These are phyloP conservation scores for Linanthus parryae DNA, from an alignment of 148 eudicot species.

Conservation along the genomic window DNA sequence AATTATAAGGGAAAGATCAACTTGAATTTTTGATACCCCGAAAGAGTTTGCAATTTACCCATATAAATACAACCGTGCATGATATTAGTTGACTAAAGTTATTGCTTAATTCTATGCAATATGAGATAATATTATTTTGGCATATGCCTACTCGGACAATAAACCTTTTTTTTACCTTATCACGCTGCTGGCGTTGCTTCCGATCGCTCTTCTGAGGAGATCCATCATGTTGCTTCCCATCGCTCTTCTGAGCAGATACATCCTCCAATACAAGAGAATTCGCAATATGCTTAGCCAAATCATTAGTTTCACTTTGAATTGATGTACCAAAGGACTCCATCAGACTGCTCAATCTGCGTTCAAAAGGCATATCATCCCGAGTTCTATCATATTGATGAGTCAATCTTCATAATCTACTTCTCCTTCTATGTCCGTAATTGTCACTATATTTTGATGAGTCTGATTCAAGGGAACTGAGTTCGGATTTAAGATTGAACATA, in stretches of 20 bases:
- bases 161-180: constrained; percentile 52
- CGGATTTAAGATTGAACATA: too few relatives aligned
- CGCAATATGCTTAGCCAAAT: constrained; percentile 45
- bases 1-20: constrained; percentile 80
- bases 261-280: constrained; percentile 47
- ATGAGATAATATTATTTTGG: too few relatives aligned
- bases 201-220: constrained; percentile 34
- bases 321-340: constrained; percentile 44
- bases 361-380: constrained; percentile 12
- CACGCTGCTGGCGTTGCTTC: constrained; percentile 50
- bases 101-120: too few relatives aligned
- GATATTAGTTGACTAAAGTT: too few relatives aligned
- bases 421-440: too few relatives aligned
- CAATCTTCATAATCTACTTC: too few relatives aligned
- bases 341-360: constrained; percentile 28
- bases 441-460: too few relatives aligned
- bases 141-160: too few relatives aligned
- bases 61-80: constrained; percentile 69
- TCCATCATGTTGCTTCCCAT: too few relatives aligned
- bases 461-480: too few relatives aligned
- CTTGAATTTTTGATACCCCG: constrained; percentile 82
- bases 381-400: constrained; percentile 17
- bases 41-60: constrained; percentile 97
- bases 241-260: too few relatives aligned
- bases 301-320: constrained; percentile 32